These are phyloP conservation scores for Colletotrichum incanum DNA, from an alignment of 2,329 filamentous ascomycete genomes.

Conservation along the genomic window DNA sequence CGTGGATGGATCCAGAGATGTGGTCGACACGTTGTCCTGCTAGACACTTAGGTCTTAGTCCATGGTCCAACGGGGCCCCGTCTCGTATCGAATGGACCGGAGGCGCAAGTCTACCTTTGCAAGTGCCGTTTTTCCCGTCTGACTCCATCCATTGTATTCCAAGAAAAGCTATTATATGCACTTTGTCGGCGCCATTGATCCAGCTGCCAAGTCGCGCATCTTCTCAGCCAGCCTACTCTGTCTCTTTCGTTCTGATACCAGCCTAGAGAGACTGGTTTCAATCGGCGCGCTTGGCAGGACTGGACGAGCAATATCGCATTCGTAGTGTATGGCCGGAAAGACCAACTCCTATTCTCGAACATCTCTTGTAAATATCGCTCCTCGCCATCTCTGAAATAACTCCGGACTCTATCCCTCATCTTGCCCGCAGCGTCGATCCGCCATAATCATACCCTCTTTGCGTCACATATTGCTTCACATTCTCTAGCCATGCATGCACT, in stretches of 20 bases:
- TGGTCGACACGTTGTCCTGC: constrained; percentile 16
- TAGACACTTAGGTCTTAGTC: constrained; percentile 15
- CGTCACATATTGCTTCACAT: constrained; percentile 16
- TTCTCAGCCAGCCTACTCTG: constrained; percentile 9
- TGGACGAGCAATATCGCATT: constrained; percentile 1
- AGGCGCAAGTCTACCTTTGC: constrained; percentile 7
- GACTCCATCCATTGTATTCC: constrained; percentile 6
- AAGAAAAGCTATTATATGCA: constrained; percentile 25
- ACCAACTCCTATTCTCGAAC: neutral
- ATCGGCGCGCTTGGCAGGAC: constrained; percentile 28
- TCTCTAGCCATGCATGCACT: constrained; percentile 37
- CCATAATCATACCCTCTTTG: constrained; percentile 37
- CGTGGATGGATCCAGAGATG: constrained; percentile 23
- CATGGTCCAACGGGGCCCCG: constrained; percentile 7
- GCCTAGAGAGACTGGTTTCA: constrained; percentile 12
- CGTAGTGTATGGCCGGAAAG: neutral
- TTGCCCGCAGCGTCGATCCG: constrained; percentile 36
- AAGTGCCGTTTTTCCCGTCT: constrained; percentile 30
- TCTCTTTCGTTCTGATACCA: neutral
- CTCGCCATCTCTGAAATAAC: constrained; percentile 11
- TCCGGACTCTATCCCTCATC: constrained; percentile 14
- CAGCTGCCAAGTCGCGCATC: constrained; percentile 27
- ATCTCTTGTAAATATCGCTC: constrained; percentile 39
- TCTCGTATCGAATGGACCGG: constrained; percentile 32
- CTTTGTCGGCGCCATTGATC: constrained; percentile 28